Conservation (phyloP, 2,329 filamentous ascomycete species). For the Fusarium bulbicola region DNA sequence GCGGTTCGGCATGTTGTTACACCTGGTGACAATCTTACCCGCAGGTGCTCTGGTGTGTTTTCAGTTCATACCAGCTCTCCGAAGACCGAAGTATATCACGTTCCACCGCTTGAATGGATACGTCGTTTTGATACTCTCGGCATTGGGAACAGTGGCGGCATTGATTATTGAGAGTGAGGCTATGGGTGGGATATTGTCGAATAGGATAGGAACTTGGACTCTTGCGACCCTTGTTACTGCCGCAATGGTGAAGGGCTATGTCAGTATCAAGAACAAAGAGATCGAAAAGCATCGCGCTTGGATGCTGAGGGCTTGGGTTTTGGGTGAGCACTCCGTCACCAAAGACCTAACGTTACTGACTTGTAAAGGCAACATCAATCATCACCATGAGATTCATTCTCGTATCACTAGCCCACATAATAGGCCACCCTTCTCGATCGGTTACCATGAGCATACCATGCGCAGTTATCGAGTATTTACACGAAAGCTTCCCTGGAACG, state of each 20-base stretch:
- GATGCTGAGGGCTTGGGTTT: conserved; percentile 24
- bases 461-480: conserved; percentile 2
- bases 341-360: background rate
- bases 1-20: conserved; percentile 2
- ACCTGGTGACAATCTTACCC: conserved; percentile 5
- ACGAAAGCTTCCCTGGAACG: background rate
- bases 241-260: background rate
- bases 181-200: background rate
- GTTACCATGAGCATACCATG: background rate
- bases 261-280: background rate
- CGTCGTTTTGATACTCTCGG: background rate
- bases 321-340: background rate
- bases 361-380: conserved; percentile 12
- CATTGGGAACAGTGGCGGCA: background rate
- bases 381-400: conserved; percentile 18
- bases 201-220: background rate
- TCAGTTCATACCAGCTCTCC: conserved; percentile 9
- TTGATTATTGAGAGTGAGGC: conserved; percentile 8
- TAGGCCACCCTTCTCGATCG: background rate
- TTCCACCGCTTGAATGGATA: conserved; percentile 17
- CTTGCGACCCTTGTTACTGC: background rate
- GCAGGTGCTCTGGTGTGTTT: conserved; percentile 12
- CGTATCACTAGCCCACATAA: background rate
- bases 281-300: conserved; percentile 8
- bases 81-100: background rate